Evolutionary conservation across 176 grass and related monocot genomes (phyloP), one percentile per base, ranked within the genome.

Genomic region (Aegilops bicornis): DNA sequence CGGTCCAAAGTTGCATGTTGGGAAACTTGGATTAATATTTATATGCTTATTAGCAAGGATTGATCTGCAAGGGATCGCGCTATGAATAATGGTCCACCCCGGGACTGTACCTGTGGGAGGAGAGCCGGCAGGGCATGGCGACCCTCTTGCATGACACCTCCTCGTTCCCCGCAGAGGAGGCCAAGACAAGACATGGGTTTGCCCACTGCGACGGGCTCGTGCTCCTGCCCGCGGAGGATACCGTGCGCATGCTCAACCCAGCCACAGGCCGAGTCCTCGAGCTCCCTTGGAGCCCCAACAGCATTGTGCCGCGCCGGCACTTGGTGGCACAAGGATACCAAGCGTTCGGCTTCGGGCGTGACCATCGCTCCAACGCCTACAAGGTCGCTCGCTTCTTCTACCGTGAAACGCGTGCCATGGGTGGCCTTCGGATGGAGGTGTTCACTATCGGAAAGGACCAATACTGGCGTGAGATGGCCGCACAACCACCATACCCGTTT

Each of bases 291-390:
- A 64, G 62, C 62, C 62, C 12, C 25, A 65, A 16, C 63, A 6
- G 25, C 12, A 2, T 6, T 14, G 5, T 2, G 1, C 0, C 24
- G 1, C 11, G 12, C 0, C 2, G 12, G 23, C 23, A 0, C 24
- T 64, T 4, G 1, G n/a, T 7, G 2, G n/a, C 11, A 22, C 10
- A 2, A 27, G 62, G 24, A 8, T 10, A 29, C 4, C 11, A 64
- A 4, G 24, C 62, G 2, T 29, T 64, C 11, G 12, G 62, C 24
- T 64, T 15, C 4, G 11, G 62, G 62, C 12, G 2, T 23, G 24
- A 64, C 62, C 62, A 25, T 29, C 10, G 0, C 62, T 29, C 62
- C 24, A 27, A 27, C 4, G 0, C 9, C n/a, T 64, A 29, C 62
- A 64, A 27, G 62, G 62, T 64, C 24, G 12, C 62, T 2, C 62